Conservation (phyloP, 2,329 filamentous ascomycete genomes). For the Fusarium palustre region DNA sequence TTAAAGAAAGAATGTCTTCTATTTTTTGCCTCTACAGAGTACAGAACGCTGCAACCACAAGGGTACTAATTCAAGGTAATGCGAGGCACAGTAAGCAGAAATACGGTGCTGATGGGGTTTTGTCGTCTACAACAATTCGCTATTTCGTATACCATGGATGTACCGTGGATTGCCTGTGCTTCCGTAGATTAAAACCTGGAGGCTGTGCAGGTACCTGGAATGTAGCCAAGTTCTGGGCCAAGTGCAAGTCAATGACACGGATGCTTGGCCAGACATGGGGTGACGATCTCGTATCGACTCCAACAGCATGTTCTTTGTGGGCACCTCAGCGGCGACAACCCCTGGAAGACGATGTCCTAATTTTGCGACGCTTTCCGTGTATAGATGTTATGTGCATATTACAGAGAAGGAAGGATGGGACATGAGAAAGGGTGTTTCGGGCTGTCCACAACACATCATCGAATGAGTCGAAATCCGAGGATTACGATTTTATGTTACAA, state of each 20-base stretch:
- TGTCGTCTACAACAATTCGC: conserved; percentile 18
- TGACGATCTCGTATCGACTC: conserved; percentile 47
- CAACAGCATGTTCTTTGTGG: conserved; percentile 45
- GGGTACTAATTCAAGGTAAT: neutral
- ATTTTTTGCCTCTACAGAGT: neutral
- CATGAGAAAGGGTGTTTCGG: conserved; percentile 31
- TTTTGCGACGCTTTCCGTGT: conserved; percentile 16
- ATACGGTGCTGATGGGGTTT: neutral
- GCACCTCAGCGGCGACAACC: conserved; percentile 15
- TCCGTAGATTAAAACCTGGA: conserved; percentile 31
- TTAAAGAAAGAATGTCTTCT: neutral
- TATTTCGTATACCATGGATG: conserved; percentile 35
- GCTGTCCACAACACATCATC: conserved; percentile 16
- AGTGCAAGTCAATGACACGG: conserved; percentile 32
- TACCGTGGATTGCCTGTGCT: conserved; percentile 17
- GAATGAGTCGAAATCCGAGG: conserved; percentile 6
- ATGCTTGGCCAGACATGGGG: conserved; percentile 28
- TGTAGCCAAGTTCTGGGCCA: conserved; percentile 26
- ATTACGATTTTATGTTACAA: conserved; percentile 11
- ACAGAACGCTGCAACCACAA: neutral
- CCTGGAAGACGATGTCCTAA: conserved; percentile 24
- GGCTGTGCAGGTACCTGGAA: conserved; percentile 48
- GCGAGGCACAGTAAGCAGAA: neutral
- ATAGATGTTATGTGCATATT: neutral
- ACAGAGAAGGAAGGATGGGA: conserved; percentile 2